Percentiles rank a stretch among this genome's conserved stretches.
These are phyloP conservation scores for Suhomyces atakaporum DNA, from an alignment of 1,139 yeast genomes.

Conservation along the genomic window DNA sequence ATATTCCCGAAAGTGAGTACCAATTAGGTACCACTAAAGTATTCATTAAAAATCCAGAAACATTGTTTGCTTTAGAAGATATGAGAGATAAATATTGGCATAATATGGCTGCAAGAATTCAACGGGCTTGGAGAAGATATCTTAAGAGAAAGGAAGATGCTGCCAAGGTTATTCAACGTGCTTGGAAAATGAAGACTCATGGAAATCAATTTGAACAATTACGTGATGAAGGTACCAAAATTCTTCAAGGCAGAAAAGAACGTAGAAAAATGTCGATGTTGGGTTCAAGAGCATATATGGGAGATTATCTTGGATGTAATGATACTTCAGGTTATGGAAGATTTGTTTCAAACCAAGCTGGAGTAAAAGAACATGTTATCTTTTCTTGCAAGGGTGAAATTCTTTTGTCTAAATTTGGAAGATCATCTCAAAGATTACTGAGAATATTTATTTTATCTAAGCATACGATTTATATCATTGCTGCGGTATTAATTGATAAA, in stretches of 20 bases:
- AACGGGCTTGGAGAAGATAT: slow-evolving; percentile 93
- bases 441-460: slow-evolving; percentile 73
- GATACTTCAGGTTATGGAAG: slow-evolving; percentile 70
- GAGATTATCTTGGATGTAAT: slow-evolving; percentile 89
- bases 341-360: slow-evolving; percentile 64
- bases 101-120: slow-evolving; percentile 96
- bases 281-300: slow-evolving; percentile 90
- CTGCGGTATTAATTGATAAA: slow-evolving; percentile 71
- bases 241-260: slow-evolving; percentile 77
- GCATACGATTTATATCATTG: slow-evolving; percentile 63
- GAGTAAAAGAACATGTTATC: slow-evolving; percentile 67
- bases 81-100: slow-evolving; percentile 98
- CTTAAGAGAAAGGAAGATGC: slow-evolving; percentile 82
- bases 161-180: slow-evolving; percentile 79
- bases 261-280: slow-evolving; percentile 85
- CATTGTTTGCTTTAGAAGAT: slow-evolving; percentile 91
- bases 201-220: slow-evolving; percentile 81
- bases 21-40: slow-evolving; percentile 95
- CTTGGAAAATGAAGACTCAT: slow-evolving; percentile 79
- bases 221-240: slow-evolving; percentile 77
- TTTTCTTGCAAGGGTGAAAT: slow-evolving; percentile 85
- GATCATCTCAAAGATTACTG: slow-evolving; percentile 80
- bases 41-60: slow-evolving; percentile 95
- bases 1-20: slow-evolving; percentile 77
- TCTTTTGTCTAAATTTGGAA: slow-evolving; percentile 82